Evolutionary conservation across 2,329 filamentous ascomycete genomes (phyloP).

Genomic region (Exophiala sideris): DNA sequence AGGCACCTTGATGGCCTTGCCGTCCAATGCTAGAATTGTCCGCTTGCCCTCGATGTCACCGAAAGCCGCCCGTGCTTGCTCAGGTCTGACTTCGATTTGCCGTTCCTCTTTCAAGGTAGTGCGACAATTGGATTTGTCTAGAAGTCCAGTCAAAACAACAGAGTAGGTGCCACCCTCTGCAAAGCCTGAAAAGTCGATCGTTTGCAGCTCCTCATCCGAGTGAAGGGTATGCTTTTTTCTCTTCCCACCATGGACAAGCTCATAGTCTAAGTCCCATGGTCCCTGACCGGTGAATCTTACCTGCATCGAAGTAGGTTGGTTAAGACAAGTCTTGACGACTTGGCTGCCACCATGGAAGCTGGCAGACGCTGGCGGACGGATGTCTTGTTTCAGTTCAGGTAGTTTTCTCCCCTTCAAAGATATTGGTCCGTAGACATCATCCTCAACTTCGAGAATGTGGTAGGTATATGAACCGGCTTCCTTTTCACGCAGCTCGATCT

Average conservation of each 20-base stretch:
- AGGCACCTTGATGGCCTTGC: conserved; percentile 69
- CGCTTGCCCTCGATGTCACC: conserved; percentile 79
- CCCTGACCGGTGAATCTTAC: conserved; percentile 75
- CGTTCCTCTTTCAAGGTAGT: conserved; percentile 79
- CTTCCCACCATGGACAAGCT: conserved; percentile 85
- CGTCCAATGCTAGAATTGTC: conserved; percentile 71
- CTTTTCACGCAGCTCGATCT: conserved; percentile 77
- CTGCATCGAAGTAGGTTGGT: conserved; percentile 71
- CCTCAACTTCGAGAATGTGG: conserved; percentile 74
- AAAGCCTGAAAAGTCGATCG: conserved; percentile 71
- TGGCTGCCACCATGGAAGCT: conserved; percentile 57
- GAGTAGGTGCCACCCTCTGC: conserved; percentile 85
- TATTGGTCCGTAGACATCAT: conserved; percentile 72
- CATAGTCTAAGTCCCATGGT: conserved; percentile 88
- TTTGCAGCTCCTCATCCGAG: conserved; percentile 62
- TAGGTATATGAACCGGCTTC: conserved; percentile 85
- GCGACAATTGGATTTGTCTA: conserved; percentile 82
- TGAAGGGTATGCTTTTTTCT: conserved; percentile 65
- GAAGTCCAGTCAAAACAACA: conserved; percentile 77
- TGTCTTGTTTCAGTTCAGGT: conserved; percentile 73
- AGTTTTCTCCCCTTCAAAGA: conserved; percentile 58
- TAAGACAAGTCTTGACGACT: conserved; percentile 70
- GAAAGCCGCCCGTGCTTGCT: conserved; percentile 83
- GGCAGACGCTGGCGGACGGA: conserved; percentile 87
- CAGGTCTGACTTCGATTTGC: conserved; percentile 81